Evolutionary conservation across 2,329 filamentous ascomycete genomes (phyloP).

Genomic region (Stachybotrys elegans): DNA sequence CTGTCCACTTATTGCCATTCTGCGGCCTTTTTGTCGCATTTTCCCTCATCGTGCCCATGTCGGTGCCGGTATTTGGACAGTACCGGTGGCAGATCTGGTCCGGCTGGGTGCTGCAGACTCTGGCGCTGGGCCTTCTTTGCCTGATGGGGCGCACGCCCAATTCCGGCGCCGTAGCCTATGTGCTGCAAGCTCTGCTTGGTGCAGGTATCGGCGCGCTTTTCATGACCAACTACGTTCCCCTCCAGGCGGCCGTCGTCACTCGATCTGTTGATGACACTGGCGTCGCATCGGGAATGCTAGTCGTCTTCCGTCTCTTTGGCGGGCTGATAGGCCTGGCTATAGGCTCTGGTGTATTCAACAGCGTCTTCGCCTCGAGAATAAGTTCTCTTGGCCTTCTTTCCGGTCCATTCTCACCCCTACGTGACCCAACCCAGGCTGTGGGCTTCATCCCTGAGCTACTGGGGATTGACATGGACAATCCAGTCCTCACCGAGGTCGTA

Average conservation of each 20-base stretch:
- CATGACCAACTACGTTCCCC: conserved; percentile 4
- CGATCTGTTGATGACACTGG: conserved; percentile 7
- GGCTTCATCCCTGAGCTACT: conserved; percentile 6
- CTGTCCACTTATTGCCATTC: conserved; percentile 19
- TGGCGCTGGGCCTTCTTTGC: conserved; percentile 4
- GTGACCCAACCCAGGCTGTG: conserved; percentile 3
- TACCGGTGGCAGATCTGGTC: neutral
- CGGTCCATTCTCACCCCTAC: neutral
- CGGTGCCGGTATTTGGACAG: conserved; percentile 1
- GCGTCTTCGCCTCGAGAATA: conserved; percentile 3
- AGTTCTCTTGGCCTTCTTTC: neutral
- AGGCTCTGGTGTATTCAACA: conserved; percentile 8
- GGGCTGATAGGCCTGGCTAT: conserved; percentile 6
- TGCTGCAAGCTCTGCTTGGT: conserved; percentile 18
- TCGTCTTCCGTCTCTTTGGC: conserved; percentile 5
- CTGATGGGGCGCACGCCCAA: neutral
- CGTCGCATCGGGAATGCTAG: conserved; percentile 2
- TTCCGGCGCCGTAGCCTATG: conserved; percentile 8
- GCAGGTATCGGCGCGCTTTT: conserved; percentile 19
- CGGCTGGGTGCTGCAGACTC: conserved; percentile 3
- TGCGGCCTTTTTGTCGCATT: conserved; percentile 1
- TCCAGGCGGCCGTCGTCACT: conserved; percentile 5
- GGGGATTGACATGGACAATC: neutral
- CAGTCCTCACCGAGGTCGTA: too few relatives aligned
- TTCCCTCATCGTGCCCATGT: conserved; percentile 1